Conservation (phyloP, 805 yeast genomes). For the Starmerella asiatica region DNA sequence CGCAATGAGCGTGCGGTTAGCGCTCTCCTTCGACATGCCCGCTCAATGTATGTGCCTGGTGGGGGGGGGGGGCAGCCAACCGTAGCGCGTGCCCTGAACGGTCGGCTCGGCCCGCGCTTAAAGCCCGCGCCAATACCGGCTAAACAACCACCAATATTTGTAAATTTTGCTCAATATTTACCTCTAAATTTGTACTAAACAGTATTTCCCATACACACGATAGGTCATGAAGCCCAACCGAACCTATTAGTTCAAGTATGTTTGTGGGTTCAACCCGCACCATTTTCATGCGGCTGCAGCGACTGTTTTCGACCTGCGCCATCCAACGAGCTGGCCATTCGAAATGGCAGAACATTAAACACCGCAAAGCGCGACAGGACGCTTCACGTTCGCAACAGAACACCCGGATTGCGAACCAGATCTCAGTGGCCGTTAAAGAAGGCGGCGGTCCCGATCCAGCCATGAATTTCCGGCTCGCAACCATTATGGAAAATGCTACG, state of each 20-base stretch:
- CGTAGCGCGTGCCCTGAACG: too few species aligned
- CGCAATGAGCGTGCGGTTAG: constrained; percentile 72
- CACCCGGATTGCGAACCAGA: constrained; percentile 56
- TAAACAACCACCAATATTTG: too few species aligned
- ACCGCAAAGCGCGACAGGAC: constrained; percentile 87
- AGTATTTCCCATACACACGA: too few species aligned
- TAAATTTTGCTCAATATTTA: too few species aligned
- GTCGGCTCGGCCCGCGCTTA: too few species aligned
- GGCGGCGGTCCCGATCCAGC: constrained; percentile 56
- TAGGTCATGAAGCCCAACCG: too few species aligned
- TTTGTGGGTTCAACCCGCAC: too few species aligned
- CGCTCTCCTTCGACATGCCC: constrained; percentile 30
- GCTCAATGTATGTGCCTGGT: too few species aligned
- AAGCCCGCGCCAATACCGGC: too few species aligned
- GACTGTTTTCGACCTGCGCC: constrained; percentile 2
- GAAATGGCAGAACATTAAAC: constrained; percentile 91
- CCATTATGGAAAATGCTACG: constrained; percentile 66
- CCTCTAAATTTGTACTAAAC: too few species aligned
- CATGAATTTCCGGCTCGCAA: constrained; percentile 46
- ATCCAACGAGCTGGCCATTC: constrained; percentile 59
- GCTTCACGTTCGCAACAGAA: constrained; percentile 57
- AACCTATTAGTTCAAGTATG: too few species aligned
- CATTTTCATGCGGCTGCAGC: not conserved
- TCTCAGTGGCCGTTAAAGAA: constrained; percentile 57
- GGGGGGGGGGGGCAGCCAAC: too few species aligned